Percentiles rank a stretch among this genome's conserved stretches.
Evolutionary conservation across 768 basidiomycete genomes (phyloP).

Genomic region (Hirschioporus abietinus): DNA sequence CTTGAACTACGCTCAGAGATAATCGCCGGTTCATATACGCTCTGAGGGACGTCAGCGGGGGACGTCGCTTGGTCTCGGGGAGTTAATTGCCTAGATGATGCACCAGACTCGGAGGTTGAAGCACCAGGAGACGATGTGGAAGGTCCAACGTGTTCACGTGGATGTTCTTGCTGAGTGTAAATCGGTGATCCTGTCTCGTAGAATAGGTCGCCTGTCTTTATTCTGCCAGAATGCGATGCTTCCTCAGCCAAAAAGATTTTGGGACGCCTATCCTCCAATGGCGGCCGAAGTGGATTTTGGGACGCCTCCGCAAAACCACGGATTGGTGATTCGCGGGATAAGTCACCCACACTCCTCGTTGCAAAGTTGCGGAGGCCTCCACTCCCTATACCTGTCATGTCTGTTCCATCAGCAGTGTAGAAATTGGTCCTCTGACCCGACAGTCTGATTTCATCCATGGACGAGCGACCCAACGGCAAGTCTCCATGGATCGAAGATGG

Average conservation of each 20-base stretch:
- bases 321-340: background rate
- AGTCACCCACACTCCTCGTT: background rate
- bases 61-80: background rate
- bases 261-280: background rate
- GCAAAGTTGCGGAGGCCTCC: background rate
- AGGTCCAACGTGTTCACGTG: background rate
- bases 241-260: background rate
- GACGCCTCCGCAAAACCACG: background rate
- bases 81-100: background rate
- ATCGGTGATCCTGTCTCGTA: background rate
- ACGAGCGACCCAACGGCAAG: background rate
- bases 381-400: background rate
- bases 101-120: background rate
- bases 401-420: background rate
- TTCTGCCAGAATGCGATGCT: background rate
- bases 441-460: background rate
- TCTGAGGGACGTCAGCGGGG: background rate
- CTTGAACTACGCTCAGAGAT: background rate
- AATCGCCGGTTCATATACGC: background rate
- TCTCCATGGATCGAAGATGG: background rate
- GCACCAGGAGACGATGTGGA: background rate
- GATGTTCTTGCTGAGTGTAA: background rate
- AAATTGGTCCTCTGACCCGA: background rate
- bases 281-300: background rate
- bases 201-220: background rate